Evolutionary conservation across 2,329 filamentous ascomycete species (phyloP).

Genomic region (Pseudocercospora fuligena): DNA sequence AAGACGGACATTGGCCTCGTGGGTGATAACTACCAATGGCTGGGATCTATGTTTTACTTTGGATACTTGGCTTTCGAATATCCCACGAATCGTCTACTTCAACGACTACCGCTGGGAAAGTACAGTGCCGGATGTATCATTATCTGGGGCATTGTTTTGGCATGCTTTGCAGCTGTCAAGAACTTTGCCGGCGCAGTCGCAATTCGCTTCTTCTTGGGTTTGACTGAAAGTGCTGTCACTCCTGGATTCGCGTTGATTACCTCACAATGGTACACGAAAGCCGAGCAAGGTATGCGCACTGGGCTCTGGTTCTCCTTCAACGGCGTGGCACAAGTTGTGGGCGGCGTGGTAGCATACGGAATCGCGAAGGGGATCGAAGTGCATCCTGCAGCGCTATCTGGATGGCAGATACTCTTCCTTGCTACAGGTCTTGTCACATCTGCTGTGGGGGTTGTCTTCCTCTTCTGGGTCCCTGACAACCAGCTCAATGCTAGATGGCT

Average conservation of each 20-base stretch:
- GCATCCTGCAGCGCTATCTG: slow-evolving; percentile 62
- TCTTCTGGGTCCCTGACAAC: slow-evolving; percentile 60
- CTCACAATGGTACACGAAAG: slow-evolving; percentile 73
- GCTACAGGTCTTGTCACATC: slow-evolving; percentile 51
- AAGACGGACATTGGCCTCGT: slow-evolving; percentile 51
- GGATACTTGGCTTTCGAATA: slow-evolving; percentile 65
- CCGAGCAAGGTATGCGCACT: slow-evolving; percentile 66
- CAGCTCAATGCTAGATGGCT: slow-evolving; percentile 67
- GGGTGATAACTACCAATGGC: slow-evolving; percentile 59
- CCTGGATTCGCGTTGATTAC: slow-evolving; percentile 72
- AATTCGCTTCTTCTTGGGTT: slow-evolving; percentile 69
- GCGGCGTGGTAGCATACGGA: slow-evolving; percentile 66
- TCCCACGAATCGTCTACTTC: slow-evolving; percentile 67
- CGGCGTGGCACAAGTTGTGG: slow-evolving; percentile 67
- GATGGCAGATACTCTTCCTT: slow-evolving; percentile 67
- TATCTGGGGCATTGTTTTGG: slow-evolving; percentile 65
- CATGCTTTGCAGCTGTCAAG: slow-evolving; percentile 66
- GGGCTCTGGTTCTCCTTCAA: slow-evolving; percentile 74
- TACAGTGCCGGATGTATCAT: slow-evolving; percentile 69
- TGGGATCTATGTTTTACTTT: slow-evolving; percentile 57
- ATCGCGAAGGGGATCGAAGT: slow-evolving; percentile 62
- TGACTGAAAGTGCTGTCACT: slow-evolving; percentile 71
- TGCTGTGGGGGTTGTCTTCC: slow-evolving; percentile 48
- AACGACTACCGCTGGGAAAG: slow-evolving; percentile 67
- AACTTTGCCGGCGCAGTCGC: slow-evolving; percentile 67